Conservation (phyloP, 352 stramenopile genomes). For the Phytophthora europaea region DNA sequence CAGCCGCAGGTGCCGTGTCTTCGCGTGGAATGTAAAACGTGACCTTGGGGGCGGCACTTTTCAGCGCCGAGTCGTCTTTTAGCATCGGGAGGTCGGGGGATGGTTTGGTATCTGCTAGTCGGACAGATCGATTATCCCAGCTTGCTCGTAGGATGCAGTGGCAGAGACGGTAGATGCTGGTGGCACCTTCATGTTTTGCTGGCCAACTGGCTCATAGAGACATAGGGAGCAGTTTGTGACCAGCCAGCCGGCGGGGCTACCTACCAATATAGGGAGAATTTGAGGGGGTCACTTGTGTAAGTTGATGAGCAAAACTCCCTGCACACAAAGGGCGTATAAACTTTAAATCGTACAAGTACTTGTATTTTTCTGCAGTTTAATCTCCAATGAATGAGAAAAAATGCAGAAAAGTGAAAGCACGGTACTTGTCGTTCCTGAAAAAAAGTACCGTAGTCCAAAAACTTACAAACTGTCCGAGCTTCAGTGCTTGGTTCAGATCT, state of each 20-base stretch:
- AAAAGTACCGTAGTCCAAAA: background rate
- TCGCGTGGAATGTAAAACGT: conserved; percentile 20
- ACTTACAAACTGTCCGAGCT: background rate
- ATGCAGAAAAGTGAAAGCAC: background rate
- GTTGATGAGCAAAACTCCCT: background rate
- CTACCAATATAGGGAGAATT: conserved; percentile 24
- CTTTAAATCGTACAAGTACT: no score
- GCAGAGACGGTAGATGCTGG: conserved; percentile 15
- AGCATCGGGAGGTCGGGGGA: conserved; percentile 25
- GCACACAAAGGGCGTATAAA: no score
- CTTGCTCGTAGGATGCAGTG: background rate
- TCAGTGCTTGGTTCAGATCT: no score
- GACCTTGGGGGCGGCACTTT: conserved; percentile 12
- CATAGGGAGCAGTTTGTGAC: conserved; percentile 4
- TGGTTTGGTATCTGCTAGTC: conserved; percentile 26
- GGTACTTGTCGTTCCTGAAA: background rate
- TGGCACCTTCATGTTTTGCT: conserved; percentile 5
- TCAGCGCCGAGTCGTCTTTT: conserved; percentile 11
- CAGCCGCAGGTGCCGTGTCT: background rate
- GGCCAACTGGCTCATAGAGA: conserved; percentile 12
- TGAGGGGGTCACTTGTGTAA: background rate
- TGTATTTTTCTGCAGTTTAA: no score
- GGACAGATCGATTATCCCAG: conserved; percentile 17
- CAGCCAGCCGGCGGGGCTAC: conserved; percentile 6
- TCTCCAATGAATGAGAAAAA: background rate